These are phyloP conservation scores for Leishmania tarentolae DNA, from an alignment of 208 protist genomes.

Conservation along the genomic window DNA sequence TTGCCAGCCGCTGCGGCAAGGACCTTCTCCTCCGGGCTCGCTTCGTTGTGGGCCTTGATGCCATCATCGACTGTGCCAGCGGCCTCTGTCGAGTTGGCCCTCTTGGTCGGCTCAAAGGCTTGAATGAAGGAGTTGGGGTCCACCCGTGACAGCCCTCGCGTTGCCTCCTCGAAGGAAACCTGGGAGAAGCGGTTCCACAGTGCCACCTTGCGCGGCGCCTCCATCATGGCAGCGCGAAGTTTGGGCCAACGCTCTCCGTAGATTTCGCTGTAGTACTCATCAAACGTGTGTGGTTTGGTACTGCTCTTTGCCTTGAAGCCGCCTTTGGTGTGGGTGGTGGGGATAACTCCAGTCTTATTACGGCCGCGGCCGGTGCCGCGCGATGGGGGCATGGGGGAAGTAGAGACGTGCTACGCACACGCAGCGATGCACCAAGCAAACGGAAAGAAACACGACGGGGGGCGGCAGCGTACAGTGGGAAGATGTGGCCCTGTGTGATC, in stretches of 20 bases:
- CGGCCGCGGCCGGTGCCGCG: slow-evolving; percentile 1
- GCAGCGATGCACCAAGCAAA: neutral
- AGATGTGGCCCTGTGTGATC: neutral
- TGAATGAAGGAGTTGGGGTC: slow-evolving; percentile 47
- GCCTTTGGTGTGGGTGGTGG: slow-evolving; percentile 13
- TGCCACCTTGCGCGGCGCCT: slow-evolving; percentile 51
- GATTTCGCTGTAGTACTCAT: slow-evolving; percentile 66
- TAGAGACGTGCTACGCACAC: neutral
- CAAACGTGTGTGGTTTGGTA: slow-evolving; percentile 37
- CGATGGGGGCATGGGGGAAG: slow-evolving; percentile 15
- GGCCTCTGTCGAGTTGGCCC: neutral
- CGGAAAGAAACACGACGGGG: neutral
- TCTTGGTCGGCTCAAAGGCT: slow-evolving; percentile 30
- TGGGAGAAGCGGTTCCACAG: slow-evolving; percentile 86
- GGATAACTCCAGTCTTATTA: slow-evolving; percentile 6
- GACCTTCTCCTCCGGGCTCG: neutral
- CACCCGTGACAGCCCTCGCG: slow-evolving; percentile 55
- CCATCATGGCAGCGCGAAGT: slow-evolving; percentile 54
- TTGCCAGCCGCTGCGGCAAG: neutral
- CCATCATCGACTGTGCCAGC: neutral
- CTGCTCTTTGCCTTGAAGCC: slow-evolving; percentile 8
- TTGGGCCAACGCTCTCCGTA: slow-evolving; percentile 80
- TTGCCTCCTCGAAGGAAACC: slow-evolving; percentile 66
- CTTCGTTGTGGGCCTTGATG: neutral
- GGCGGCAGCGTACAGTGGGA: neutral